Percentiles rank a stretch among this genome's conserved stretches.
phyloP scores from a whole-genome alignment of 2,329 filamentous ascomycete species.

The Nothopassalora personata region DNA sequence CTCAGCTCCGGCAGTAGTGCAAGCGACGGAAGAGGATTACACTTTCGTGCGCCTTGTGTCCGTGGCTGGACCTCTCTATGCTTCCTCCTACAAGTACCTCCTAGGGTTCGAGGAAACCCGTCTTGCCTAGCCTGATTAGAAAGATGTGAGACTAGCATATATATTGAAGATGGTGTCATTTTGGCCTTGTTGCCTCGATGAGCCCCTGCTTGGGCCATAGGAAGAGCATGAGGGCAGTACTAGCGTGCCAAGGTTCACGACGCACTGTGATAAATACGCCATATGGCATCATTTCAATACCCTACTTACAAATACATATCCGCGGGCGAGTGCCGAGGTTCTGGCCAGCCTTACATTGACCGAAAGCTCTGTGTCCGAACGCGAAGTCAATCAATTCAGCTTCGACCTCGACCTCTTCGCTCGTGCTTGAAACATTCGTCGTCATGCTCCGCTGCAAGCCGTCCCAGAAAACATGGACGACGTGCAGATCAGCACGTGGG shows the following conservation, averaged over 20 bases:
- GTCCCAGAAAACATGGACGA: not conserved
- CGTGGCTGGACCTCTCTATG: not conserved
- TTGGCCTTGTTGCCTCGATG: too few species aligned
- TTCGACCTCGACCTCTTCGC: not conserved
- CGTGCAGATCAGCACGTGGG: not conserved
- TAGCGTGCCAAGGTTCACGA: too few species aligned
- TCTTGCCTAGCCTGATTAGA: too few species aligned
- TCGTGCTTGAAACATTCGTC: not conserved
- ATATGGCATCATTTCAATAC: too few species aligned
- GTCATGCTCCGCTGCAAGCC: not conserved
- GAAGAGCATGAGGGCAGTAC: too few species aligned
- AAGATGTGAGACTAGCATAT: too few species aligned
- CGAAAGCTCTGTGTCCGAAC: not conserved
- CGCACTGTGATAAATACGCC: too few species aligned
- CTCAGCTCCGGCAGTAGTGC: not conserved
- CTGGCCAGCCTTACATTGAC: not conserved
- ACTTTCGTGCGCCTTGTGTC: not conserved
- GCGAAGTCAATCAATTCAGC: not conserved
- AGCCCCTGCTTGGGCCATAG: too few species aligned
- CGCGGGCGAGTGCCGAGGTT: not conserved
- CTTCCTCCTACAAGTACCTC: too few species aligned
- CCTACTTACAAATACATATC: not conserved
- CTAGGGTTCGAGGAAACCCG: too few species aligned
- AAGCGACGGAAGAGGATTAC: not conserved
- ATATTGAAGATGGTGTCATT: too few species aligned